Conservation (phyloP, 2,329 filamentous ascomycete species). For the Stemphylium vesicarium region DNA sequence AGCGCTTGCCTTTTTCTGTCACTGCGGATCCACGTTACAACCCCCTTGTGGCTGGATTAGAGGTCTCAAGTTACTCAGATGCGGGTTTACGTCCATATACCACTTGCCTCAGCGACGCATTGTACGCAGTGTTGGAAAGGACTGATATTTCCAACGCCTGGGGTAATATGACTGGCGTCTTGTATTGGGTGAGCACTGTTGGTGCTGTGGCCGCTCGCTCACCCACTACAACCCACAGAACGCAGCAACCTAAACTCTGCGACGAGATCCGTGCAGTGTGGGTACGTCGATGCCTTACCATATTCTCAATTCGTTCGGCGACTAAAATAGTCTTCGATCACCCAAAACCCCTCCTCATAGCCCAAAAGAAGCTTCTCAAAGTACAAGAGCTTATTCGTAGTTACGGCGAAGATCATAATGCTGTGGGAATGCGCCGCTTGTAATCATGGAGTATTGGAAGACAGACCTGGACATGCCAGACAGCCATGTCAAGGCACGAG, state of each 20-base stretch:
- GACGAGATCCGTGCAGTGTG: constrained; percentile 15
- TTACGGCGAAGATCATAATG: background rate
- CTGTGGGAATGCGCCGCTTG: background rate
- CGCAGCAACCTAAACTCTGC: background rate
- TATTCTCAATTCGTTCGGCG: constrained; percentile 36
- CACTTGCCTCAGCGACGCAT: constrained; percentile 23
- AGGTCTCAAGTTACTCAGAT: background rate
- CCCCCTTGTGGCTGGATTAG: constrained; percentile 11
- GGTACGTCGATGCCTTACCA: constrained; percentile 37
- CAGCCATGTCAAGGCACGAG: too few relatives aligned
- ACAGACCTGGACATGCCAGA: too few relatives aligned
- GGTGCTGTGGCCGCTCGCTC: constrained; percentile 40
- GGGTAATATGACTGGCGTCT: constrained; percentile 42
- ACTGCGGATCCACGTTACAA: constrained; percentile 30
- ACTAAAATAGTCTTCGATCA: constrained; percentile 37
- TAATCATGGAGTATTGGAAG: background rate
- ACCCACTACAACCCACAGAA: background rate
- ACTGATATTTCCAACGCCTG: constrained; percentile 37
- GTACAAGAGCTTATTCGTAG: constrained; percentile 36
- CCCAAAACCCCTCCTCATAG: constrained; percentile 29
- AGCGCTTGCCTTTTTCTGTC: constrained; percentile 35
- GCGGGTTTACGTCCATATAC: constrained; percentile 6
- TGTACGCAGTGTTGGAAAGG: constrained; percentile 31
- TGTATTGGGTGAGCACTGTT: constrained; percentile 44
- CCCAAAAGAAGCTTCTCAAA: constrained; percentile 35